phyloP scores from a whole-genome alignment of 2,329 filamentous ascomycete genomes.

The Colletotrichum liriopes region DNA sequence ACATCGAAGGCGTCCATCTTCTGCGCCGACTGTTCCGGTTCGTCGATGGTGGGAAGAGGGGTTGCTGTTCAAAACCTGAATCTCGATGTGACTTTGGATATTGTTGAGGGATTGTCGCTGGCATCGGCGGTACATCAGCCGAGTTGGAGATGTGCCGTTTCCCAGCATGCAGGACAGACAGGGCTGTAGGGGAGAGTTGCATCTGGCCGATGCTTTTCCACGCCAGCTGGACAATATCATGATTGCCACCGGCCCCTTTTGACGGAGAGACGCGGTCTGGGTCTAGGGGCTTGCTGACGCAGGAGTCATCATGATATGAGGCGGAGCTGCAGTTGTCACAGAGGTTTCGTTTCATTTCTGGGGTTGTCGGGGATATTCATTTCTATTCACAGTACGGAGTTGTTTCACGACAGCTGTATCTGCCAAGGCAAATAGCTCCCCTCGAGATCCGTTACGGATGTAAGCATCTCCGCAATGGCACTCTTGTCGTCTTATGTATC shows the following conservation, averaged over 20 bases:
- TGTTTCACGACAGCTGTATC: constrained; percentile 37
- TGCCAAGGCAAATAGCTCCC: constrained; percentile 9
- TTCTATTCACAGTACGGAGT: not conserved
- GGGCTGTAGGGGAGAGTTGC: not conserved
- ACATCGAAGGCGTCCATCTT: too few relatives aligned
- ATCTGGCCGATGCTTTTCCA: not conserved
- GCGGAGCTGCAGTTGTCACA: not conserved
- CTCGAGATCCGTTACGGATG: constrained; percentile 12
- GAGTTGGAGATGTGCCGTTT: not conserved
- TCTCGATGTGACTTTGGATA: not conserved
- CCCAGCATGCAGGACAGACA: not conserved
- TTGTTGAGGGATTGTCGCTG: not conserved
- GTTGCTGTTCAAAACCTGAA: not conserved
- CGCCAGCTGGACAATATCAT: not conserved
- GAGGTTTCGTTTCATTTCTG: constrained; percentile 22
- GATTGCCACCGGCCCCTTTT: not conserved
- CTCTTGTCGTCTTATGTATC: constrained; percentile 13
- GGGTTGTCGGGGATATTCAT: not conserved
- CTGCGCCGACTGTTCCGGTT: not conserved
- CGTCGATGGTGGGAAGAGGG: not conserved
- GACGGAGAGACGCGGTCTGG: not conserved
- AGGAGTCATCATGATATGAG: not conserved
- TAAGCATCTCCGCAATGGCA: not conserved
- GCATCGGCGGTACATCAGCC: not conserved
- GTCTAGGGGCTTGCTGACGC: not conserved